These are phyloP conservation scores for Pseudonectria foliicola DNA, from an alignment of 2,329 filamentous ascomycete species.

Conservation along the genomic window DNA sequence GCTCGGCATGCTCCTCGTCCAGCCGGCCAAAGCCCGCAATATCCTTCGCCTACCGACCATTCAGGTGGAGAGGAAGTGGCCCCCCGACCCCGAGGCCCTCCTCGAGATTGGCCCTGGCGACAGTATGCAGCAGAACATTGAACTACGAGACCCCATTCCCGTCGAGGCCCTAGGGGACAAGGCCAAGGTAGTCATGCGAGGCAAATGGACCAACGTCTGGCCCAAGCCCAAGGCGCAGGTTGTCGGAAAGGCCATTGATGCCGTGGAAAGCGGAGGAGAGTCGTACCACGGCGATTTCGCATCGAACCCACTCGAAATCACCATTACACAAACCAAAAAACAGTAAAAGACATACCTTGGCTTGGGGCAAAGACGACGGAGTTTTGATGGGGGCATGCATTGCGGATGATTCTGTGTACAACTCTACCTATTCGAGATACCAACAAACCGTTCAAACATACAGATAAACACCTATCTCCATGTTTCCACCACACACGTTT, in stretches of 20 bases:
- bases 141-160: slow-evolving; percentile 26
- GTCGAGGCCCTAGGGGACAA: slow-evolving; percentile 24
- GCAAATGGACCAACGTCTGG: slow-evolving; percentile 32
- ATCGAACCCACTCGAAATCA: no score
- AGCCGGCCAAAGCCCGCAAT: slow-evolving; percentile 19
- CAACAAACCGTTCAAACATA: no score
- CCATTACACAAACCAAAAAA: no score
- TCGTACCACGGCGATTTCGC: no score
- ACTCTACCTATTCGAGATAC: no score
- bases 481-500: no score
- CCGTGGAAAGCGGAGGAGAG: no score
- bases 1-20: slow-evolving; percentile 29
- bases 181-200: slow-evolving; percentile 25
- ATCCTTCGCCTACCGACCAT: slow-evolving; percentile 27
- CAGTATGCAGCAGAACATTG: slow-evolving; percentile 25
- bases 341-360: no score
- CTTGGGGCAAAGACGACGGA: no score
- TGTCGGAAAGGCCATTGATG: slow-evolving; percentile 7
- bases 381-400: no score
- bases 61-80: slow-evolving; percentile 28
- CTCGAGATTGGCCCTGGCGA: slow-evolving; percentile 29
- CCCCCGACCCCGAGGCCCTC: slow-evolving; percentile 26
- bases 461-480: no score
- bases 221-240: slow-evolving; percentile 13
- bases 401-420: no score